These are phyloP conservation scores for Fusarium pseudograminearum DNA, from an alignment of 2,329 filamentous ascomycete genomes.

Conservation along the genomic window DNA sequence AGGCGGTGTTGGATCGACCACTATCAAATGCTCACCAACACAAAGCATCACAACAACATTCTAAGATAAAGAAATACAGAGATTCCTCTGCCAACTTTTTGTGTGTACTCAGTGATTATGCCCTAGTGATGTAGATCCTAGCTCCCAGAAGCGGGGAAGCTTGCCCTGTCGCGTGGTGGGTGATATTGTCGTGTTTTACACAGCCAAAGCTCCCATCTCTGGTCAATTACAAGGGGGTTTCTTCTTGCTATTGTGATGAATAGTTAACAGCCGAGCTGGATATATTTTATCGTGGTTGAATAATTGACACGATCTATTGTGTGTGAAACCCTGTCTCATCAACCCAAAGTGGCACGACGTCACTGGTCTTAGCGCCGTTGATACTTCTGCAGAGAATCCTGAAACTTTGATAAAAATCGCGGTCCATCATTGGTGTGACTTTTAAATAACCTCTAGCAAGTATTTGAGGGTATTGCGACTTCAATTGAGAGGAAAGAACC, in stretches of 20 bases:
- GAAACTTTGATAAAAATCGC: not conserved
- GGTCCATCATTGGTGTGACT: not conserved
- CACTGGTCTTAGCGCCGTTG: constrained; percentile 13
- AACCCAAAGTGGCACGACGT: constrained; percentile 23
- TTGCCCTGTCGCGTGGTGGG: not conserved
- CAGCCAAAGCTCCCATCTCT: not conserved
- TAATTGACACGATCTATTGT: constrained; percentile 12
- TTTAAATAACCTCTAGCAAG: not conserved
- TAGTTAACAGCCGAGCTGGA: not conserved
- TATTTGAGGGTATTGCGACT: not conserved
- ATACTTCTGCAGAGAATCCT: not conserved
- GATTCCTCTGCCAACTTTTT: constrained; percentile 33
- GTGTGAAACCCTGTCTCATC: constrained; percentile 14
- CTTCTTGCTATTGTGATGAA: not conserved
- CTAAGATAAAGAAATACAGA: constrained; percentile 47
- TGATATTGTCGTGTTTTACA: not conserved
- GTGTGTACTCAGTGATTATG: constrained; percentile 17
- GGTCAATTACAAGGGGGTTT: not conserved
- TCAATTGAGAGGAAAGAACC: not conserved
- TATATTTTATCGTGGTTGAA: not conserved
- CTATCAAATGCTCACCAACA: constrained; percentile 46
- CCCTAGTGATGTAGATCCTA: constrained; percentile 12
- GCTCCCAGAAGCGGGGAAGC: constrained; percentile 1
- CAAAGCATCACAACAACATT: constrained; percentile 43
- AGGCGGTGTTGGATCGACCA: constrained; percentile 48